Evolutionary conservation across 2,329 filamentous ascomycete genomes (phyloP), one percentile per base, ranked within the genome.

Genomic region (Alternaria alternata): DNA sequence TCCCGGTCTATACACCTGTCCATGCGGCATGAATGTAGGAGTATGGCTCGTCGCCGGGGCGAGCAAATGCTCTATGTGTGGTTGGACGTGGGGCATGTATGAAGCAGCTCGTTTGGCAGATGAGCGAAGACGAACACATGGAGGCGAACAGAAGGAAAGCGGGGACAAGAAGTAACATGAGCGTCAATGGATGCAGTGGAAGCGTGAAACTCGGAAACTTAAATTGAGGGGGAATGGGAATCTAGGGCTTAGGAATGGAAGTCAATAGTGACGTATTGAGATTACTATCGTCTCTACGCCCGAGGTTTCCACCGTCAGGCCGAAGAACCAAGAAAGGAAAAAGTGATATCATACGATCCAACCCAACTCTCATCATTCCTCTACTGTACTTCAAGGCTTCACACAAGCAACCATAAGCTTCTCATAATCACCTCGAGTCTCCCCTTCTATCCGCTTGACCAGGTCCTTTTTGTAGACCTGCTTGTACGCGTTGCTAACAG

Each of bases 391-490:
- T 61, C 30, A 70, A n/a, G 65, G 63, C 69, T 80, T 78, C 64
- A 87, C 75, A 71, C 87, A 81, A 62, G 90, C 92, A 65, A 96
- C 79, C 86, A 97, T 84, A 71, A 94, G 79, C 68, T 81, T 86
- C 80, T 91, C 85, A 70, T 95, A 96, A 78, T 97, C 90, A 5
- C 93, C 92, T 62, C 90, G 92, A 5, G 92, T 96, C 83, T 98
- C 94, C 3, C 89, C 88, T 74, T 87, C 87, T 72, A 98, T 91
- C 48, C 93, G 84, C 57, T 83, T 83, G 11, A 86, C 84, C 57
- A 98, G 80, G 63, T 88, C 89, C 70, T 82, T 87, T 67, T 86
- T 85, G 78, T 90, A 96, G 47, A 85, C 85, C 70, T 90, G 86
- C 71, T 88, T 83, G 78, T 93, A 98, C 9, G 91, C 93, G 0